Percentiles rank a stretch among this genome's conserved stretches.
Evolutionary conservation across 1,284 basidiomycete genomes (phyloP).

Genomic region (Austroboletus olivaceoglutinosus): DNA sequence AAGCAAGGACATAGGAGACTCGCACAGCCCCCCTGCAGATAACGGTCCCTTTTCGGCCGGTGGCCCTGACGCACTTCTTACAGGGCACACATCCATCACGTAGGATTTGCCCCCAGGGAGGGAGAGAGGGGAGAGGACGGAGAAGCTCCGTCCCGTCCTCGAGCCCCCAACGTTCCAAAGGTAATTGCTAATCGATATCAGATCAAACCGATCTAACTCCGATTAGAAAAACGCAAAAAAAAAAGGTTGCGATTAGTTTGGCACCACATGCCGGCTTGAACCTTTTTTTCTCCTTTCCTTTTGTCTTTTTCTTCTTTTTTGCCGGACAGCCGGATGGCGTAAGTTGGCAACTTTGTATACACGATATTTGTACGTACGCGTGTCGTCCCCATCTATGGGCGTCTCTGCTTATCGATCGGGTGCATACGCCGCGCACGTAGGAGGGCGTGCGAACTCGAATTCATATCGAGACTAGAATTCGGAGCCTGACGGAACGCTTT

Average conservation of each 20-base stretch:
- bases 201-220: conserved; percentile 21
- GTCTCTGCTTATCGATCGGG: not conserved
- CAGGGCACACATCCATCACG: no score
- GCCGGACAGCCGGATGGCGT: not conserved
- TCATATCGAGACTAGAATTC: conserved; percentile 2
- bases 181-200: conserved; percentile 20
- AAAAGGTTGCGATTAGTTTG: not conserved
- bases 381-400: not conserved
- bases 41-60: not conserved
- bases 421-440: not conserved
- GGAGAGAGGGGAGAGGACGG: not conserved
- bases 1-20: not conserved
- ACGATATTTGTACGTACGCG: not conserved
- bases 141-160: conserved; percentile 14
- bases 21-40: conserved; percentile 1
- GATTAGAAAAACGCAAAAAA: conserved; percentile 1
- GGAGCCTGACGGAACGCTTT: no score
- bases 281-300: not conserved
- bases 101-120: not conserved
- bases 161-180: not conserved
- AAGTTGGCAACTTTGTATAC: not conserved
- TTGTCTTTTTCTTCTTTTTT: not conserved
- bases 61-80: no score
- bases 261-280: not conserved
- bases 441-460: conserved; percentile 2